phyloP scores from a whole-genome alignment of 306 rosid genomes.

The Trifolium pratense region DNA sequence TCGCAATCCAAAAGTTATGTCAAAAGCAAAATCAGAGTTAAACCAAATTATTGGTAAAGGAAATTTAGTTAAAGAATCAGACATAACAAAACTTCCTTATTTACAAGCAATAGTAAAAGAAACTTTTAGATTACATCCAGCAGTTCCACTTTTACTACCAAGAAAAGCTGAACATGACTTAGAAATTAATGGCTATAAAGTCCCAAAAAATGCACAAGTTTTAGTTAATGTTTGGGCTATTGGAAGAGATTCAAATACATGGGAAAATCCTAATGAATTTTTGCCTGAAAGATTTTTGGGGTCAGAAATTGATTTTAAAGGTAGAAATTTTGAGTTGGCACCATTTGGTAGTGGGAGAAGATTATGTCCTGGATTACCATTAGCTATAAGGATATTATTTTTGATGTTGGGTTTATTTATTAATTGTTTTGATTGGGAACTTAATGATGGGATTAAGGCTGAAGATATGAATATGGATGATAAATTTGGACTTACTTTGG shows the following conservation, averaged over 20 bases:
- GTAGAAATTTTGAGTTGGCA: conserved; percentile 34
- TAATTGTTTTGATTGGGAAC: conserved; percentile 42
- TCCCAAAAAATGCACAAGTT: conserved; percentile 44
- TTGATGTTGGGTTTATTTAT: conserved; percentile 42
- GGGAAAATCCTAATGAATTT: conserved; percentile 35
- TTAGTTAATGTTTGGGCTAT: conserved; percentile 44
- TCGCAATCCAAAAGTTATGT: conserved; percentile 17
- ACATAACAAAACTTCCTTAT: conserved; percentile 36
- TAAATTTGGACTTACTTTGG: conserved; percentile 42
- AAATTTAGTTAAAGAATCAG: conserved; percentile 30
- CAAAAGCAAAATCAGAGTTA: conserved; percentile 39
- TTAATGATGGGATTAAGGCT: conserved; percentile 27
- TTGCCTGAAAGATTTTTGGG: conserved; percentile 31
- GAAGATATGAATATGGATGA: conserved; percentile 43
- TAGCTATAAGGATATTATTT: conserved; percentile 39
- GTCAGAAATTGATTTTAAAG: conserved; percentile 41
- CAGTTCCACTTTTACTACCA: conserved; percentile 40
- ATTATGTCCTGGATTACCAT: conserved; percentile 42
- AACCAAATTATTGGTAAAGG: conserved; percentile 32
- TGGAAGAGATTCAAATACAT: conserved; percentile 36
- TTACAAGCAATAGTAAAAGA: conserved; percentile 42
- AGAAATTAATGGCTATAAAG: conserved; percentile 10
- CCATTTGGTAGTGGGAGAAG: conserved; percentile 43
- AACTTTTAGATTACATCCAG: conserved; percentile 39
- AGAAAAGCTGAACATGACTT: conserved; percentile 29